Percentiles rank a stretch among this genome's conserved stretches.
These are phyloP conservation scores for Lycium barbarum DNA, from an alignment of 257 asterid genomes.

Conservation along the genomic window DNA sequence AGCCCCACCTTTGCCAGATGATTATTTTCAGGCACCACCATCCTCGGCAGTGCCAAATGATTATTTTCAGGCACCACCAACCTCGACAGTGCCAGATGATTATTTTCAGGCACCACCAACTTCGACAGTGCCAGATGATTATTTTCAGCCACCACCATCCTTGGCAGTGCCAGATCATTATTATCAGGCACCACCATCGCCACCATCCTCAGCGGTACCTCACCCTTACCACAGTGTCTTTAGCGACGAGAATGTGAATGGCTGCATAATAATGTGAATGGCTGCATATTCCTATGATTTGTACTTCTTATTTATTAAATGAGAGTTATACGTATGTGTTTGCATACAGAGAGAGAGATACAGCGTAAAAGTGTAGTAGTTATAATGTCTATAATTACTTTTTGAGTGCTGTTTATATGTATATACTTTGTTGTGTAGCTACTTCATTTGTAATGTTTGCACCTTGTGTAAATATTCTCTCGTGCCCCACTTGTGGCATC, in stretches of 20 bases:
- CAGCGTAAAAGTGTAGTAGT: not conserved
- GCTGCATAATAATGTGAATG: not conserved
- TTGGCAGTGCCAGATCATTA: not conserved
- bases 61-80: not conserved
- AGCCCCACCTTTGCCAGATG: constrained; percentile 25
- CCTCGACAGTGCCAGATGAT: not conserved
- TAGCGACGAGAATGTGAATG: not conserved
- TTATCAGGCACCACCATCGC: not conserved
- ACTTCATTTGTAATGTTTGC: not conserved
- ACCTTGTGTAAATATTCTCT: not conserved
- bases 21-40: not conserved
- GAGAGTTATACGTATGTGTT: not conserved
- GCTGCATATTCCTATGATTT: not conserved
- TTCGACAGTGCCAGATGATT: not conserved
- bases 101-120: not conserved
- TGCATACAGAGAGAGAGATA: not conserved
- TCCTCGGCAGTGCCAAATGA: constrained; percentile 21
- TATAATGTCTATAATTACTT: not conserved
- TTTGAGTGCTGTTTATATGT: not conserved
- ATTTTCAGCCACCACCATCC: not conserved
- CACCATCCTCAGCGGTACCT: not conserved
- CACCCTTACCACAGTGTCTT: not conserved
- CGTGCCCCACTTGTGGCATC: no score
- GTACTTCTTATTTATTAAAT: not conserved
- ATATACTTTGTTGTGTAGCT: not conserved